Percentiles rank a stretch among this genome's conserved stretches.
phyloP scores from a whole-genome alignment of 805 yeast genomes.

The Hanseniaspora clermontiae region DNA sequence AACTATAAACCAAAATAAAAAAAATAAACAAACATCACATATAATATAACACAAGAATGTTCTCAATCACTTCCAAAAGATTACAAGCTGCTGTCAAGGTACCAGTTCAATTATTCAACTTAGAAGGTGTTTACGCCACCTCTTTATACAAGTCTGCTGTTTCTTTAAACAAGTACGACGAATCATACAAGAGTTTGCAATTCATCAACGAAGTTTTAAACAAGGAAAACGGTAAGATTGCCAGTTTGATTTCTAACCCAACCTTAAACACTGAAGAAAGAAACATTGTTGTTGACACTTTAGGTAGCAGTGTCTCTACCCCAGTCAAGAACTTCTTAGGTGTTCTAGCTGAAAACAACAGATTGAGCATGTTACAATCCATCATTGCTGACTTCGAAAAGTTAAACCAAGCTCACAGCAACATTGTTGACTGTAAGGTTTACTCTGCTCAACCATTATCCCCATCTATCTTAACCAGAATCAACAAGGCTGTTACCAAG shows the following conservation, averaged over 20 bases:
- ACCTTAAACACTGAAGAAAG: slow-evolving; percentile 68
- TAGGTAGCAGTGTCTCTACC: slow-evolving; percentile 31
- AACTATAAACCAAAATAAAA: neutral
- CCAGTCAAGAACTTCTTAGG: slow-evolving; percentile 60
- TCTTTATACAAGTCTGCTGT: slow-evolving; percentile 88
- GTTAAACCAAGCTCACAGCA: slow-evolving; percentile 79
- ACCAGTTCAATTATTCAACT: slow-evolving; percentile 86
- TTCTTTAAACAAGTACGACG: slow-evolving; percentile 62
- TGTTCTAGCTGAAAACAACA: slow-evolving; percentile 88
- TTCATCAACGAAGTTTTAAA: slow-evolving; percentile 41
- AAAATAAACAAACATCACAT: neutral
- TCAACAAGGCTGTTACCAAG: slow-evolving; percentile 63
- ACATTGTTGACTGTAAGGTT: slow-evolving; percentile 84
- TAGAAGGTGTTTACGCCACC: slow-evolving; percentile 94
- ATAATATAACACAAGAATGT: slow-evolving; percentile 28
- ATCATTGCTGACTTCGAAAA: slow-evolving; percentile 60
- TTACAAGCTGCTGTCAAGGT: slow-evolving; percentile 64
- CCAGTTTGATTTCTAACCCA: slow-evolving; percentile 61
- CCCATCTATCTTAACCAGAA: slow-evolving; percentile 59
- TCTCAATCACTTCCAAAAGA: slow-evolving; percentile 56
- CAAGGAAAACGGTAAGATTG: slow-evolving; percentile 50
- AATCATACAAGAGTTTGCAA: slow-evolving; percentile 53
- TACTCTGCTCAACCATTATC: slow-evolving; percentile 81
- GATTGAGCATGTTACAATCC: slow-evolving; percentile 56
- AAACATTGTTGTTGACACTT: slow-evolving; percentile 49